A percentile compares a stretch with the other conserved stretches of the same genome.
Conservation (phyloP, 2,329 filamentous ascomycete genomes). For the Fusarium pseudoanthophilum region DNA sequence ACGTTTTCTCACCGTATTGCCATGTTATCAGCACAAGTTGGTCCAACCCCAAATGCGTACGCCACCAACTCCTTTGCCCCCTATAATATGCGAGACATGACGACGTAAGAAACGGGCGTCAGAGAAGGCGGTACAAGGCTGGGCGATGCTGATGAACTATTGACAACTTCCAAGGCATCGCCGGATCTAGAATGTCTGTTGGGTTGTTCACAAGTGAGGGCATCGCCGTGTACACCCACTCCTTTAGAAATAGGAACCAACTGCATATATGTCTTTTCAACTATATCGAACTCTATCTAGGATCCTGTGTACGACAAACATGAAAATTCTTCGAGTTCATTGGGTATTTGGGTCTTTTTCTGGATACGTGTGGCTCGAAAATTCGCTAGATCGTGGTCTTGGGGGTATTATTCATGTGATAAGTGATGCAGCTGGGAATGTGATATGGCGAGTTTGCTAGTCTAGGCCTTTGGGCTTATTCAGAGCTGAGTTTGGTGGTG, state of each 20-base stretch:
- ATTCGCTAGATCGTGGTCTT: neutral
- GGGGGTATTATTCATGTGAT: neutral
- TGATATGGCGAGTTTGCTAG: neutral
- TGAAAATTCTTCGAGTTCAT: neutral
- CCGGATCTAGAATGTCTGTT: neutral
- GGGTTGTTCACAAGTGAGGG: neutral
- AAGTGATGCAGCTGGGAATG: neutral
- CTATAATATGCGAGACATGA: neutral
- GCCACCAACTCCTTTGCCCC: constrained; percentile 10
- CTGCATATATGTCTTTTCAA: neutral
- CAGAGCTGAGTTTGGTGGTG: neutral
- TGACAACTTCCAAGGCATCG: neutral
- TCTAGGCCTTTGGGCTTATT: neutral
- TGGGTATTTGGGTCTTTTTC: neutral
- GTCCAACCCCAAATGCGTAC: neutral
- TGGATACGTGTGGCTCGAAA: neutral
- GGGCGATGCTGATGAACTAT: no score
- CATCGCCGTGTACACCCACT: constrained; percentile 7
- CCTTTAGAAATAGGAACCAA: neutral
- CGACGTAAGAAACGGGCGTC: neutral
- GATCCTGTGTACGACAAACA: neutral
- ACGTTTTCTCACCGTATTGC: neutral
- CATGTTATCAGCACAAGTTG: neutral
- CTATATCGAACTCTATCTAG: neutral
- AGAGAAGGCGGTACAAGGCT: neutral